Percentiles rank a stretch among this genome's conserved stretches.
Conservation (phyloP, 2,329 filamentous ascomycete genomes). For the Penicillium sp. region DNA sequence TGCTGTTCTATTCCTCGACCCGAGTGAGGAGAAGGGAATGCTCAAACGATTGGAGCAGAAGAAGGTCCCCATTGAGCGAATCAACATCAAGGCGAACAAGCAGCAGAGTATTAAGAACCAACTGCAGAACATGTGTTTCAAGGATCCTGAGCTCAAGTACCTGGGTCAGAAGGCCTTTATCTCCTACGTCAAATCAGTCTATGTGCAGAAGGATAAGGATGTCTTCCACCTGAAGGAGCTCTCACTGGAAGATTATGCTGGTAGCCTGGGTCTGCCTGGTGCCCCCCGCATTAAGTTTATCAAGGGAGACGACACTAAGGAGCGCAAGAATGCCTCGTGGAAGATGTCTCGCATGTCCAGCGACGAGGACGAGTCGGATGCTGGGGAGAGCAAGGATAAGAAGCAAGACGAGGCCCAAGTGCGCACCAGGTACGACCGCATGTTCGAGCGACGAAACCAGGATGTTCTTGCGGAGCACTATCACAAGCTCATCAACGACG, state of each 20-base stretch:
- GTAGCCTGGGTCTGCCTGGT: slow-evolving; percentile 85
- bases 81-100: slow-evolving; percentile 87
- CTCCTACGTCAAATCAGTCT: slow-evolving; percentile 82
- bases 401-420: slow-evolving; percentile 66
- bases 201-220: slow-evolving; percentile 89
- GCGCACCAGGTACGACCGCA: slow-evolving; percentile 93
- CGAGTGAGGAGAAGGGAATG: slow-evolving; percentile 93
- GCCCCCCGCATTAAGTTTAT: slow-evolving; percentile 91
- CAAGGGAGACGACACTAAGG: slow-evolving; percentile 86
- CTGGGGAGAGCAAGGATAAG: slow-evolving; percentile 49
- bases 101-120: slow-evolving; percentile 83
- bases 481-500: slow-evolving; percentile 76
- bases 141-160: slow-evolving; percentile 91
- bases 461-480: slow-evolving; percentile 95
- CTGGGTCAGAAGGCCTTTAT: slow-evolving; percentile 95
- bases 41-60: slow-evolving; percentile 80
- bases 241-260: slow-evolving; percentile 82
- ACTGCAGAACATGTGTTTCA: slow-evolving; percentile 93
- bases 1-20: slow-evolving; percentile 88
- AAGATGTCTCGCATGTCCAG: slow-evolving; percentile 65
- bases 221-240: slow-evolving; percentile 84
- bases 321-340: slow-evolving; percentile 82
- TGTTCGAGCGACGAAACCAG: slow-evolving; percentile 97
- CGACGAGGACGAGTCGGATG: slow-evolving; percentile 58
- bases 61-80: slow-evolving; percentile 84